Percentiles rank a stretch among this genome's conserved stretches.
Conservation (phyloP, 345 rosid genomes). For the Eucalyptus virginea region DNA sequence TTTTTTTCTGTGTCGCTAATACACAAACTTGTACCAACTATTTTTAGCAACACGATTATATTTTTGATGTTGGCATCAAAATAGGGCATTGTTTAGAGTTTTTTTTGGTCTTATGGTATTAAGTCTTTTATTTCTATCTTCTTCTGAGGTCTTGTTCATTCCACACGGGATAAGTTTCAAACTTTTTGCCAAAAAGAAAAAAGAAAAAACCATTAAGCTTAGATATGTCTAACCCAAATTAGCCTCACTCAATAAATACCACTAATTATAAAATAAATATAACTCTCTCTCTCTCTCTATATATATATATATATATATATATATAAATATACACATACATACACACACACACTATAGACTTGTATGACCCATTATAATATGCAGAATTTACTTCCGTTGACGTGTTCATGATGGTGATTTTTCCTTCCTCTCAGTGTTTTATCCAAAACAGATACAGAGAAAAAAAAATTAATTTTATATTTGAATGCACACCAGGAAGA, state of each 20-base stretch:
- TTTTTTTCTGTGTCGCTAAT: not conserved
- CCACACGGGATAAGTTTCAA: not conserved
- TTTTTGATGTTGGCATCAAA: not conserved
- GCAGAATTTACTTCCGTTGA: not conserved
- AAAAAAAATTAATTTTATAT: not conserved
- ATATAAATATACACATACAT: fast-evolving
- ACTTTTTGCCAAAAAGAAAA: not conserved
- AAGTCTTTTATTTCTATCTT: not conserved
- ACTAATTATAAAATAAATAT: not conserved
- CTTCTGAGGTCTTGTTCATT: not conserved
- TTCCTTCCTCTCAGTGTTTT: not conserved
- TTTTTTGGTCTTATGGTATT: not conserved
- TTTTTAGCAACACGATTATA: not conserved
- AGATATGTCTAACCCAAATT: not conserved
- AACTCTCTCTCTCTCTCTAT: too few species aligned
- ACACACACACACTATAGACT: not conserved
- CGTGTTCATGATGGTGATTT: not conserved
- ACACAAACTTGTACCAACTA: not conserved
- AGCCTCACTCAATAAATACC: not conserved
- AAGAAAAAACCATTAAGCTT: not conserved
- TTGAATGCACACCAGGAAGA: not conserved
- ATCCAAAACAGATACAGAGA: not conserved
- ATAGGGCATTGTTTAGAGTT: not conserved
- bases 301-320: too few species aligned
- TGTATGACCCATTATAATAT: not conserved